phyloP scores from a whole-genome alignment of 306 rosid species.

The Rosa chinensis region DNA sequence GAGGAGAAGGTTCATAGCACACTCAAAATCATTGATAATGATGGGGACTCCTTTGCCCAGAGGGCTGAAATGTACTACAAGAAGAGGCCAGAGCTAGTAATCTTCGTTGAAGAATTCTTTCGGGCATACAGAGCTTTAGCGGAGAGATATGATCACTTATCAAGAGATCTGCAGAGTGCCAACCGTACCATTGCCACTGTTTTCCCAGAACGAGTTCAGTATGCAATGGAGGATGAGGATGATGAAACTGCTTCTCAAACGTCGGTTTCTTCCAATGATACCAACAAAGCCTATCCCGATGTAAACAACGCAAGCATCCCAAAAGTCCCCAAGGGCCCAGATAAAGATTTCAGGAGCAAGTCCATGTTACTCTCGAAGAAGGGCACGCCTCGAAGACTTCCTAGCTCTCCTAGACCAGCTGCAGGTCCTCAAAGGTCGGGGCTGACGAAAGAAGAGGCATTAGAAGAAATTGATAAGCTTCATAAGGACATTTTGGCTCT shows the following conservation, averaged over 20 bases:
- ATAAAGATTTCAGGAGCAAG: constrained; percentile 43
- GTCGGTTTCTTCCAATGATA: constrained; percentile 29
- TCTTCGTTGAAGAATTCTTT: constrained; percentile 69
- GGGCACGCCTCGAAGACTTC: constrained; percentile 27
- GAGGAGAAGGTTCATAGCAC: constrained; percentile 64
- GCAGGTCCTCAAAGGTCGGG: constrained; percentile 44
- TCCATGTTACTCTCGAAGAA: constrained; percentile 57
- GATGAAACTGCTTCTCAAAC: constrained; percentile 38
- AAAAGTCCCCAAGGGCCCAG: constrained; percentile 52
- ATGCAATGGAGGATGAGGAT: constrained; percentile 58
- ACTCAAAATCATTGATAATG: constrained; percentile 63
- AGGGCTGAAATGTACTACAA: constrained; percentile 95
- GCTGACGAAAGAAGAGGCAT: constrained; percentile 57
- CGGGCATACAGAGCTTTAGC: constrained; percentile 76
- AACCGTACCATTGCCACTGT: constrained; percentile 80
- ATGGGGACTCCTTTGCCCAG: constrained; percentile 81
- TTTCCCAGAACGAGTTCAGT: constrained; percentile 70
- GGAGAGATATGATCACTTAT: constrained; percentile 74
- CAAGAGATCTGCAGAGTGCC: constrained; percentile 81
- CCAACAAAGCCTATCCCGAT: constrained; percentile 12
- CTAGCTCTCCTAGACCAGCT: constrained; percentile 35
- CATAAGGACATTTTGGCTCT: constrained; percentile 72
- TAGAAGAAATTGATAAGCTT: constrained; percentile 59
- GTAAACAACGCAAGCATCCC: constrained; percentile 46
- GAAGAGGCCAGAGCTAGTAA: constrained; percentile 74